A percentile compares a stretch with the other conserved stretches of the same genome.
phyloP scores from a whole-genome alignment of 805 yeast species.

The Kurtzmaniella cleridarum region DNA sequence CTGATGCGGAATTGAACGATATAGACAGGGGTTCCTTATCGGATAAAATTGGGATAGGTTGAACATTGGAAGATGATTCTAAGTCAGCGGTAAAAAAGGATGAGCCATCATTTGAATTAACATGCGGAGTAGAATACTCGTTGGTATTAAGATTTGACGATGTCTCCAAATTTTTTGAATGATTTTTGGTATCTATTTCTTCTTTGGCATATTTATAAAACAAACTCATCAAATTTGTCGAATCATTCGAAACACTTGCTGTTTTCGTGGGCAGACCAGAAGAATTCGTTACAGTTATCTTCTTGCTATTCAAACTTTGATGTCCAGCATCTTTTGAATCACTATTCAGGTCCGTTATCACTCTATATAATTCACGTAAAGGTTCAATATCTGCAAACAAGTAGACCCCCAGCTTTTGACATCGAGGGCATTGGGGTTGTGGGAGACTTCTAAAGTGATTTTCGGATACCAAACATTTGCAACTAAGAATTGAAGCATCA shows the following conservation, averaged over 20 bases:
- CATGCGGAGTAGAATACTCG: too few species aligned
- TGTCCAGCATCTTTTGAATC: slow-evolving; percentile 3
- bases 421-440: slow-evolving; percentile 19
- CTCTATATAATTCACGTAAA: slow-evolving; percentile 25
- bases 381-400: slow-evolving; percentile 26
- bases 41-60: too few species aligned
- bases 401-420: slow-evolving; percentile 14
- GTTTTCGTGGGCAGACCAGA: too few species aligned
- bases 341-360: slow-evolving; percentile 16
- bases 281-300: background rate
- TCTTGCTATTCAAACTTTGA: background rate
- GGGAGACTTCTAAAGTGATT: slow-evolving; percentile 12
- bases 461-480: slow-evolving; percentile 39
- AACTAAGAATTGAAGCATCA: slow-evolving; percentile 33
- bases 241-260: slow-evolving; percentile 7
- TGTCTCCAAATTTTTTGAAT: too few species aligned
- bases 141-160: too few species aligned
- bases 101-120: too few species aligned
- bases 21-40: too few species aligned
- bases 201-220: slow-evolving; percentile 39
- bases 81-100: too few species aligned
- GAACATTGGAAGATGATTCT: too few species aligned
- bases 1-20: background rate
- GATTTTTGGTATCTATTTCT: slow-evolving; percentile 10
- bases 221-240: slow-evolving; percentile 28